Conservation (phyloP, 2,329 filamentous ascomycete genomes). For the Zalaria obscura region DNA sequence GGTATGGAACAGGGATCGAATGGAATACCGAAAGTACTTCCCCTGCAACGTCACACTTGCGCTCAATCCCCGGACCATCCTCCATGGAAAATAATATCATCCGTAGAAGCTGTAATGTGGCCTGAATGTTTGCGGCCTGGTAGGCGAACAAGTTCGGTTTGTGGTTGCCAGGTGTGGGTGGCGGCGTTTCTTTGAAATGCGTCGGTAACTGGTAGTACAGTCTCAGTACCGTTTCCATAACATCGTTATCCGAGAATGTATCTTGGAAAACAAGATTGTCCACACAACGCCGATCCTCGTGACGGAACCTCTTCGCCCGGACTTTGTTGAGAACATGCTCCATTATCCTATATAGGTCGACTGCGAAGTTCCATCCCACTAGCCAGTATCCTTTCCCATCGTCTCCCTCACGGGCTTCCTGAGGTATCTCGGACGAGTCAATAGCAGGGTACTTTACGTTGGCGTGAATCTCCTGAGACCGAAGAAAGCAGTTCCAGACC, state of each 20-base stretch:
- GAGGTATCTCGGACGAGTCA: no score
- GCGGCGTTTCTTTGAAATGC: slow-evolving; percentile 15
- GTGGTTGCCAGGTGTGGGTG: slow-evolving; percentile 16
- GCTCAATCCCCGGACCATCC: slow-evolving; percentile 17
- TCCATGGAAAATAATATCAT: slow-evolving; percentile 25
- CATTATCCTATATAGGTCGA: slow-evolving; percentile 41
- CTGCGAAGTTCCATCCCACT: slow-evolving; percentile 43
- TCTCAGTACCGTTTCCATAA: slow-evolving; percentile 15
- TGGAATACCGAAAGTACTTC: slow-evolving; percentile 30
- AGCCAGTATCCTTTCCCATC: slow-evolving; percentile 26
- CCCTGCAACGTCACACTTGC: slow-evolving; percentile 32
- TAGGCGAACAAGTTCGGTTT: slow-evolving; percentile 29
- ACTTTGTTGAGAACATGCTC: slow-evolving; percentile 30
- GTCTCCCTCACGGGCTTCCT: no score
- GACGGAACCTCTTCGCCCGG: slow-evolving; percentile 12
- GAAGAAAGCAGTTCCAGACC: slow-evolving; percentile 35
- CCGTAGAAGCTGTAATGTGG: slow-evolving; percentile 33
- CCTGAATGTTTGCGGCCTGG: slow-evolving; percentile 37
- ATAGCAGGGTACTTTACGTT: slow-evolving; percentile 31
- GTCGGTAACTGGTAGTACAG: slow-evolving; percentile 16
- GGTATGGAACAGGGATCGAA: slow-evolving; percentile 28
- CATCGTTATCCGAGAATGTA: slow-evolving; percentile 11
- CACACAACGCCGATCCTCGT: slow-evolving; percentile 5
- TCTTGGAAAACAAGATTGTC: slow-evolving; percentile 13
- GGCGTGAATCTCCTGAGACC: slow-evolving; percentile 30